phyloP scores from a whole-genome alignment of 176 grass and related monocot species.

The Urochloa ruziziensis region DNA sequence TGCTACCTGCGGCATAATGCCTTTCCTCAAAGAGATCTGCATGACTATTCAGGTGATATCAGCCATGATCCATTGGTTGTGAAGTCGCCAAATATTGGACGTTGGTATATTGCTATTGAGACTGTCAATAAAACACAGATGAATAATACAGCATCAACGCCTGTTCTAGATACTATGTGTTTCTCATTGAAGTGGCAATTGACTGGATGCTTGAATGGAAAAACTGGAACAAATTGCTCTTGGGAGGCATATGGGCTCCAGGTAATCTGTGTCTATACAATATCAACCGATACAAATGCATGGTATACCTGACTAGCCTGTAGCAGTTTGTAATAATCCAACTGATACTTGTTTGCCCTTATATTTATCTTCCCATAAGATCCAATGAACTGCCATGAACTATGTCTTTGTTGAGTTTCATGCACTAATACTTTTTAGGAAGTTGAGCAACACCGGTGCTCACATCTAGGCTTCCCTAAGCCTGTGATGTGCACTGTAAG shows the following conservation, averaged over 20 bases:
- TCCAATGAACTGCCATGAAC: neutral
- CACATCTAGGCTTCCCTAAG: neutral
- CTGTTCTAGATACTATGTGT: slow-evolving; percentile 46
- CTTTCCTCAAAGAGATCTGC: slow-evolving; percentile 65
- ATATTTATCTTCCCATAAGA: neutral
- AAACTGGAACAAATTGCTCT: slow-evolving; percentile 76
- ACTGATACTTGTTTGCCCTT: neutral
- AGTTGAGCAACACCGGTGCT: neutral
- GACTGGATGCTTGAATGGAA: slow-evolving; percentile 65
- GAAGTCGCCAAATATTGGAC: slow-evolving; percentile 76
- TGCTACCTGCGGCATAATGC: slow-evolving; percentile 73
- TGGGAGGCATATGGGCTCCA: slow-evolving; percentile 71
- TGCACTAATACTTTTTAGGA: neutral
- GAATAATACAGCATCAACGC: slow-evolving; percentile 45
- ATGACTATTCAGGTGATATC: slow-evolving; percentile 82
- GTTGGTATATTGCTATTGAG: slow-evolving; percentile 86
- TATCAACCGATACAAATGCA: neutral
- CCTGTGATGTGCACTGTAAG: neutral
- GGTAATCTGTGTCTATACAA: slow-evolving; percentile 42
- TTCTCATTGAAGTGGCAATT: slow-evolving; percentile 90
- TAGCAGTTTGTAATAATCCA: neutral
- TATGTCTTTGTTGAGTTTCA: neutral
- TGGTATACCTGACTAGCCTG: neutral
- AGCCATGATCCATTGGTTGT: slow-evolving; percentile 64
- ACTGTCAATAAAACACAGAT: slow-evolving; percentile 47